These are phyloP conservation scores for Schrenkiella parvula DNA, from an alignment of 345 rosid species.

Conservation along the genomic window DNA sequence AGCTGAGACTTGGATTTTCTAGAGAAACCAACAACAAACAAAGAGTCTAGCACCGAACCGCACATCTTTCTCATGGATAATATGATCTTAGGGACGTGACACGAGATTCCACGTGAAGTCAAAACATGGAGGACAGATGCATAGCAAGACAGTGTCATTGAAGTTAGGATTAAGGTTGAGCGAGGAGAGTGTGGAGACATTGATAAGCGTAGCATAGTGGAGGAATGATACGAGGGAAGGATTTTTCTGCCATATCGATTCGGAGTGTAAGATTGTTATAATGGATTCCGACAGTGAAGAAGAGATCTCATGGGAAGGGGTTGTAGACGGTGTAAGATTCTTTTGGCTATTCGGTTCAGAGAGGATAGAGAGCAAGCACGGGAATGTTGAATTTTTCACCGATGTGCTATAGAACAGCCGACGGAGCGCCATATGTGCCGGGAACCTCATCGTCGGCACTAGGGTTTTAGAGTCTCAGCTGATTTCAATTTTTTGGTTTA, in stretches of 20 bases:
- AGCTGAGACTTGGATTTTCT: slow-evolving; percentile 38
- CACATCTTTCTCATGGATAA: slow-evolving; percentile 39
- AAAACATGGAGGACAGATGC: background rate
- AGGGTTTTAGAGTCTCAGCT: too few relatives aligned
- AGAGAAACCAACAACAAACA: slow-evolving; percentile 29
- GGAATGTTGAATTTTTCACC: background rate
- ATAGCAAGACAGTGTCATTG: background rate
- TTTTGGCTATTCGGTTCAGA: background rate
- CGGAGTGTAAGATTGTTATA: background rate
- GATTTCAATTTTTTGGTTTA: too few relatives aligned
- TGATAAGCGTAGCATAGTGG: background rate
- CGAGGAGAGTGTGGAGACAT: background rate
- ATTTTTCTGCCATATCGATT: background rate
- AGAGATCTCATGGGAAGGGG: background rate
- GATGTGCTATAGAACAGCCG: background rate
- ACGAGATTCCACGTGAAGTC: background rate
- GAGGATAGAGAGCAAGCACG: background rate
- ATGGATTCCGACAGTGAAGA: background rate
- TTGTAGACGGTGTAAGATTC: background rate
- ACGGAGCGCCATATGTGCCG: background rate
- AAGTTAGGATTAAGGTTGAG: background rate
- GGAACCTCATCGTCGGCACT: background rate
- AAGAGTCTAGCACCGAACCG: slow-evolving; percentile 30
- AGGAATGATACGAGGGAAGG: background rate
- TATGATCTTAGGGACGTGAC: background rate